Base-by-base conservation (phyloP, 495 filamentous ascomycete species). In the Penicillium maclennaniae region DNA sequence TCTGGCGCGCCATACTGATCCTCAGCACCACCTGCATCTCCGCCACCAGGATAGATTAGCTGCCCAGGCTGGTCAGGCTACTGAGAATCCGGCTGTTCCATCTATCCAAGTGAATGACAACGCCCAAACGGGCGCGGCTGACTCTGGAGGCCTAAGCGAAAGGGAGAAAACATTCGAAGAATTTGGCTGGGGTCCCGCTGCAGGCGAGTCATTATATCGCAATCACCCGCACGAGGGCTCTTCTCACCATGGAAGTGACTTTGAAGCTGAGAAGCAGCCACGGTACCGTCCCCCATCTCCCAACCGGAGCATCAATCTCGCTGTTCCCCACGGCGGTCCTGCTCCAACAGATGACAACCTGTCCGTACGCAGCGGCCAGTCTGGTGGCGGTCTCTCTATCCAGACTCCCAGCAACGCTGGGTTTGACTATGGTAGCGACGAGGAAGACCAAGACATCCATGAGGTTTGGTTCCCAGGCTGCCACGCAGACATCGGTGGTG, bases 381-480 rank as follows among this genome's bases (percentile, higher is more conserved):
- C 76, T 1, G 63, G 63, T 14, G 39, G 34, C 0, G 42, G 23
- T 23, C 23, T 68, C 19, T 79, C 77, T 0, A 61, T 78, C 7
- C 66, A 63, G 8, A 58, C 72, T 2, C 68, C 71, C 17, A 58
- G 57, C 39, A 66, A 76, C 5, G 60, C 72, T 39, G 82, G 80
- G 31, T 83, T 85, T n/a, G 69, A 79, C 2, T 65, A 77, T 16
- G 83, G 83, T 6, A 68, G 78, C 20, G 84, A 84, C 31, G 84
- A 87, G 17, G 76, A 79, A 0, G 68, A 62, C 19, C 87, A 92
- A 56, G 87, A 92, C 59, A 86, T 93, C 49, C 83, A 88, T 59
- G 88, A 91, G 55, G 75, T 92, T 9, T 93, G 89, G 89, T 95
- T 93, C 63, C 78, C 87, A 0, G 89, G 89, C 37, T 83, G 85